Conservation (phyloP, 1,139 yeast species). For the Fermentozyma sake region DNA sequence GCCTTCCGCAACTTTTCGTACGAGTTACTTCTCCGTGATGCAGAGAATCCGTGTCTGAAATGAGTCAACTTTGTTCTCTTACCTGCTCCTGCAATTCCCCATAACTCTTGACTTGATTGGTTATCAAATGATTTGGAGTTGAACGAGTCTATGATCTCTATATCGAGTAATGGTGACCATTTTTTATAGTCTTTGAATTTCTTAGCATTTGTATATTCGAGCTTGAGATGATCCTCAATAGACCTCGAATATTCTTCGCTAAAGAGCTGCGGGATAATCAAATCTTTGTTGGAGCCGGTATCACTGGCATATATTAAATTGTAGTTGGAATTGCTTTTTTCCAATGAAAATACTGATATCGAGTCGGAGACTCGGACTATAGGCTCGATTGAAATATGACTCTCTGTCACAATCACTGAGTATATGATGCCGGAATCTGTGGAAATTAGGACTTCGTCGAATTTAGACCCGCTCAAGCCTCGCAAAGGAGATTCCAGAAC, state of each 20-base stretch:
- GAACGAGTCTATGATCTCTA: constrained; percentile 29
- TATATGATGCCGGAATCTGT: constrained; percentile 41
- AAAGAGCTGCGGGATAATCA: constrained; percentile 16
- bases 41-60: constrained; percentile 33
- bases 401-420: constrained; percentile 16
- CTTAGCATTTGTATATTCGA: constrained; percentile 8
- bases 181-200: constrained; percentile 29
- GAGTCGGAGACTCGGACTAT: constrained; percentile 27
- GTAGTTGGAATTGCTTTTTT: constrained; percentile 14
- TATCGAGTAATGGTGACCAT: constrained; percentile 50
- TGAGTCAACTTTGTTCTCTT: constrained; percentile 36
- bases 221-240: constrained; percentile 5
- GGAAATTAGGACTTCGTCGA: constrained; percentile 36
- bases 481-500: constrained; percentile 15
- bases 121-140: constrained; percentile 13
- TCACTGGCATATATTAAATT: constrained; percentile 30
- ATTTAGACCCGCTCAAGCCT: constrained; percentile 3
- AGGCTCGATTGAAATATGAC: constrained; percentile 11
- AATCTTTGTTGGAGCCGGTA: constrained; percentile 30
- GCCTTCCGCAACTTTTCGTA: constrained; percentile 30
- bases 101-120: constrained; percentile 34
- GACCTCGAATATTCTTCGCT: constrained; percentile 10
- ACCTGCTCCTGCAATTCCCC: constrained; percentile 45
- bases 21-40: constrained; percentile 19
- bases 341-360: constrained; percentile 31